phyloP scores from a whole-genome alignment of 257 asterid species.

The Penstemon newberryi region DNA sequence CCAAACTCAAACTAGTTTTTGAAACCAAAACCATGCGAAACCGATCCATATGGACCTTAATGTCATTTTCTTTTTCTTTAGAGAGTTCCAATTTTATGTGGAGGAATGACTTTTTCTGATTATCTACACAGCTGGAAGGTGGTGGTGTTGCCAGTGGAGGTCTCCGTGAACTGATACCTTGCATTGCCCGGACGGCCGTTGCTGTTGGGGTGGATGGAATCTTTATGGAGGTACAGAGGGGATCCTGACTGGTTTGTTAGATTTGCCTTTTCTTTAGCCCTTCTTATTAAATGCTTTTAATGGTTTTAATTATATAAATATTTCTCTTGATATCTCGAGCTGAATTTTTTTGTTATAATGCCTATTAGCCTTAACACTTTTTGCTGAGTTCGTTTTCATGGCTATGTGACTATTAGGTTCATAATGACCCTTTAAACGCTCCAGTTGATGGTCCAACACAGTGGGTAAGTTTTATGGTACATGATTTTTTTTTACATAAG shows the following conservation, averaged over 20 bases:
- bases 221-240: constrained; percentile 79
- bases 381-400: constrained; percentile 14
- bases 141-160: constrained; percentile 99
- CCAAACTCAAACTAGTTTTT: too few species aligned
- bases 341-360: constrained; percentile 10
- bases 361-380: not conserved
- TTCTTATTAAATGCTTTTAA: not conserved
- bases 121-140: constrained; percentile 74
- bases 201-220: constrained; percentile 96
- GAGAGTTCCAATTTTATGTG: not conserved
- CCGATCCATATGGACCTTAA: too few species aligned
- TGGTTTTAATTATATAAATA: not conserved
- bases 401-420: constrained; percentile 59
- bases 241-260: constrained; percentile 6
- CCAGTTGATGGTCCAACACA: constrained; percentile 99
- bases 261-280: not conserved
- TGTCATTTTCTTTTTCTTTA: not conserved
- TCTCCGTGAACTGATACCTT: constrained; percentile 91
- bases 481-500: not conserved
- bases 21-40: too few species aligned
- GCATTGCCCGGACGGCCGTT: constrained; percentile 96
- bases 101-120: constrained; percentile 19
- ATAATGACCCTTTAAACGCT: constrained; percentile 82
- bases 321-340: constrained; percentile 6
- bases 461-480: constrained; percentile 61